Percentiles rank a stretch among this genome's conserved stretches.
These are phyloP conservation scores for Priceomyces carsonii DNA, from an alignment of 805 yeast genomes.

Conservation along the genomic window DNA sequence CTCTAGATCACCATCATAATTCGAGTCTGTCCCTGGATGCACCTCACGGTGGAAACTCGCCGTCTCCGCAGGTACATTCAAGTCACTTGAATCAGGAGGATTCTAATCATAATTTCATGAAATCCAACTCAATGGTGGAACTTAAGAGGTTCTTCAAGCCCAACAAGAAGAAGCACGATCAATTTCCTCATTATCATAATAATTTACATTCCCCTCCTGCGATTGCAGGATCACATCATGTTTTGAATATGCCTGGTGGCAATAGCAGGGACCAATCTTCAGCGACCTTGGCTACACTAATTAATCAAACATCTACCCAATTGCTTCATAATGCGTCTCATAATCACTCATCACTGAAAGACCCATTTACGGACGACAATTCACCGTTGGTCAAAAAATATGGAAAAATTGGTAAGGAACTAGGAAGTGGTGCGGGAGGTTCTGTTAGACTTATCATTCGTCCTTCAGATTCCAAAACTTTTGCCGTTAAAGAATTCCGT, in stretches of 20 bases:
- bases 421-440: conserved; percentile 97
- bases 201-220: conserved; percentile 33
- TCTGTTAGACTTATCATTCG: conserved; percentile 75
- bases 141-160: conserved; percentile 74
- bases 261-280: conserved; percentile 34
- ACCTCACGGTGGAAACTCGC: conserved; percentile 9
- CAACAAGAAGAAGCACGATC: conserved; percentile 30
- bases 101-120: conserved; percentile 32
- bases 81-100: conserved; percentile 19
- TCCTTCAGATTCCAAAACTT: conserved; percentile 63
- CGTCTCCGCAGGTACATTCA: conserved; percentile 11
- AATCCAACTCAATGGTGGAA: conserved; percentile 62
- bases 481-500: conserved; percentile 93
- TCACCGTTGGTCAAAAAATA: conserved; percentile 74
- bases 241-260: conserved; percentile 8
- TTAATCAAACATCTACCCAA: conserved; percentile 39
- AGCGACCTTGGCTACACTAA: conserved; percentile 35
- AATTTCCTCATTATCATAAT: conserved; percentile 17
- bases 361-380: conserved; percentile 36
- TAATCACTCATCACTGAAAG: conserved; percentile 32
- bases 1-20: conserved; percentile 20
- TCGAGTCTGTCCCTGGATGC: conserved; percentile 4
- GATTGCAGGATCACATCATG: conserved; percentile 15
- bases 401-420: conserved; percentile 77
- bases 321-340: conserved; percentile 37